Conservation (phyloP, 768 basidiomycete genomes). For the Termitomyces sp. region DNA sequence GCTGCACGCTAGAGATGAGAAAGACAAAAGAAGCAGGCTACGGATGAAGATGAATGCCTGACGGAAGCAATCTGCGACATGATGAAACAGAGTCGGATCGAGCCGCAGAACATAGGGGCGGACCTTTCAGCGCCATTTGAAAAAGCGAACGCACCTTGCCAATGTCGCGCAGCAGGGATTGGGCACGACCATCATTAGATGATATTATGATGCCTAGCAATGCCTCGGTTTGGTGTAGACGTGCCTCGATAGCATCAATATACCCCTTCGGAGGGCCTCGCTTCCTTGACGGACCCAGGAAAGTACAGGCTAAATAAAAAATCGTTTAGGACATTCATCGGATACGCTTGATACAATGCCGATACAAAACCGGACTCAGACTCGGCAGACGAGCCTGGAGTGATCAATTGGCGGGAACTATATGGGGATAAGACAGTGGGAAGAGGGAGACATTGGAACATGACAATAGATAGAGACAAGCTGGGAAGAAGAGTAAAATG, state of each 20-base stretch:
- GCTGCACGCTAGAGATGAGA: neutral
- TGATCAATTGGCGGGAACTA: neutral
- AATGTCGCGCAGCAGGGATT: slow-evolving; percentile 44
- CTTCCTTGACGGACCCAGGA: slow-evolving; percentile 73
- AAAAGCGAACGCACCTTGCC: slow-evolving; percentile 36
- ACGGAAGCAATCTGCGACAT: neutral
- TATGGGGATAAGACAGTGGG: slow-evolving; percentile 1
- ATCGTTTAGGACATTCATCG: slow-evolving; percentile 5
- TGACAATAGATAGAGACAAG: slow-evolving; percentile 3
- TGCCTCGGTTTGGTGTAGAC: slow-evolving; percentile 88
- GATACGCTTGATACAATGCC: slow-evolving; percentile 4
- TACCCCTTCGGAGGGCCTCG: slow-evolving; percentile 92
- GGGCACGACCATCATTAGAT: slow-evolving; percentile 34
- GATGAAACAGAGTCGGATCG: slow-evolving; percentile 10
- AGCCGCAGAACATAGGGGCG: neutral
- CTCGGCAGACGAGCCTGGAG: neutral
- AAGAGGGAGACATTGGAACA: slow-evolving; percentile 1
- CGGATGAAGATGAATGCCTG: neutral
- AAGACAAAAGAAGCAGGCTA: neutral
- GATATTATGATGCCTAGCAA: slow-evolving; percentile 78
- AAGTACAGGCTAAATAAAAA: slow-evolving; percentile 57
- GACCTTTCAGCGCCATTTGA: neutral
- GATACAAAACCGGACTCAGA: slow-evolving; percentile 6
- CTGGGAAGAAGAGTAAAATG: slow-evolving; percentile 7
- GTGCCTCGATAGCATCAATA: slow-evolving; percentile 90